Base-by-base conservation (phyloP, 306 rosid genomes). In the Fragaria ananassa region DNA sequence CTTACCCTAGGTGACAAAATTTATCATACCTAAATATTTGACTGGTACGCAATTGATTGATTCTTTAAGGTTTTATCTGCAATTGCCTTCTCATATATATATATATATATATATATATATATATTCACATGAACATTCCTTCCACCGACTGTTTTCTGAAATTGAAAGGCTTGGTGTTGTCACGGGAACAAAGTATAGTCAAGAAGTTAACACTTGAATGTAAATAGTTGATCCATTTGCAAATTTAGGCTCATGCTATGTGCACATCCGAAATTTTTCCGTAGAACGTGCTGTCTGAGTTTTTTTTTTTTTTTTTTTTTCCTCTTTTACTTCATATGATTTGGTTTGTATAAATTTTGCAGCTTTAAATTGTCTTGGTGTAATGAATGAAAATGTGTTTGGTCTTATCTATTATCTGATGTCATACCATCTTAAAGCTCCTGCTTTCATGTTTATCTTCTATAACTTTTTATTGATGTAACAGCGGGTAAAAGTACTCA, bases 401-500 rank as follows among this genome's bases (percentile, higher is more conserved):
- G 67, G 2, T 8, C 10, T 14, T 8, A 14, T 39, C 18, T 58
- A 14, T 72, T 72, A 72, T 74, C 44, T 18, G 73, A 37, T 64
- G 19, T 5, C 53, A 17, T 18, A 39, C 11, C 17, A 14, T 46
- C 14, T 19, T 37, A 17, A 1, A 3, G 60, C 19, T 25, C n/a
- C 50, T n/a, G 39, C n/a, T 61, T 19, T 44, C 0, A 45, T 57
- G 9, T 27, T 51, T 12, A 2, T 49, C 54, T 25, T 37, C 41
- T 39, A 21, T 3, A 17, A 2, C 17, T 15, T 64, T 64, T 64
- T 14, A 18, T 56, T 27, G 10, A 77, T 72, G 23, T 9, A 21
- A 31, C 75, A 83, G 86, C 82, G 79, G 86, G 67, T 72, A 84
- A 70, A 80, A 34, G 73, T 62, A 81, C 49, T 46, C 46, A 54